phyloP scores from a whole-genome alignment of 306 rosid genomes.

The Oemleria cerasiformis region DNA sequence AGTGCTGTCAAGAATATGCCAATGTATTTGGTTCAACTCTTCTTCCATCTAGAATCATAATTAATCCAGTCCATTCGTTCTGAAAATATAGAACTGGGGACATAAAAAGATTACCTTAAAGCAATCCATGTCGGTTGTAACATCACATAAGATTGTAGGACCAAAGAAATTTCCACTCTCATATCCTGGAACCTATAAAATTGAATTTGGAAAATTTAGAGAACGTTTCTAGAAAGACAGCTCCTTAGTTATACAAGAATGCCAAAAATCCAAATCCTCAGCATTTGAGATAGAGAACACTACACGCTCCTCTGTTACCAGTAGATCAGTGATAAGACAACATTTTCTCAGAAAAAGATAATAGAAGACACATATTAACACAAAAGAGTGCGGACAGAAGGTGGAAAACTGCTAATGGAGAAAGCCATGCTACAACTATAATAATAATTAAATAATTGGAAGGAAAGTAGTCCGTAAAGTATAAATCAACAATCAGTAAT shows the following conservation, averaged over 20 bases:
- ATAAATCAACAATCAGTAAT: background rate
- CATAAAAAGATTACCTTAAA: constrained; percentile 43
- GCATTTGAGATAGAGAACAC: constrained; percentile 1
- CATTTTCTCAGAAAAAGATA: background rate
- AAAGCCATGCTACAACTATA: background rate
- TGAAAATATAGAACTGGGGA: constrained; percentile 3
- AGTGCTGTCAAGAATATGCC: constrained; percentile 34
- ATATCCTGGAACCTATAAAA: constrained; percentile 58
- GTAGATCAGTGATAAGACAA: background rate
- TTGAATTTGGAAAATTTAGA: constrained; percentile 15
- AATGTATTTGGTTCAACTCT: constrained; percentile 27
- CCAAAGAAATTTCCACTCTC: constrained; percentile 67
- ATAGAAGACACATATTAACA: background rate
- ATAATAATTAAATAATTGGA: background rate
- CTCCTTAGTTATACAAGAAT: background rate
- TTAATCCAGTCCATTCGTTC: constrained; percentile 22
- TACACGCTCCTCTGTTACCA: background rate
- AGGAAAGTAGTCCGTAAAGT: background rate
- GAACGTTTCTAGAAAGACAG: constrained; percentile 12
- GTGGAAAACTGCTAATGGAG: background rate
- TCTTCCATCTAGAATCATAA: constrained; percentile 25
- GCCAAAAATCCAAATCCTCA: background rate
- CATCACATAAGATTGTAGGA: constrained; percentile 61
- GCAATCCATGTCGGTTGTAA: constrained; percentile 65
- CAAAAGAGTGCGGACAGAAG: background rate